Evolutionary conservation across 2,329 filamentous ascomycete species (phyloP), one percentile per base, ranked within the genome.

Genomic region (Epichloe aotearoae): DNA sequence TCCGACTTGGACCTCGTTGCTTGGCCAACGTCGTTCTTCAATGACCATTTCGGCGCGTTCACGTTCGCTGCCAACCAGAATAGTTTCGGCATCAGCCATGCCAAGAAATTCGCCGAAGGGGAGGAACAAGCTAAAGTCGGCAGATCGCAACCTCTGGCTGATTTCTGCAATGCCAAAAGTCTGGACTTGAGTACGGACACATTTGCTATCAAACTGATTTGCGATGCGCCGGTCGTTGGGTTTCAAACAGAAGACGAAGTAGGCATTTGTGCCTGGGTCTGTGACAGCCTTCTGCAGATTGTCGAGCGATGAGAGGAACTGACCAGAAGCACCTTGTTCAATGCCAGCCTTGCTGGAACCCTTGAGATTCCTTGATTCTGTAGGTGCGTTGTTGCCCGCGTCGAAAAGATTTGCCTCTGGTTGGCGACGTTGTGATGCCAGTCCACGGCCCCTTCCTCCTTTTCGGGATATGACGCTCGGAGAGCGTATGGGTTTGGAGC

Each of bases 181-280:
- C 63, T 97, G 91, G 1, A 98, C 79, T 64, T 98, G 93, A 11
- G 86, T 87, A 4, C 93, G 83, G 20, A 98, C 93, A 64, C 93
- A 98, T 68, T 97, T 97, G 77, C 89, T 96, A 67, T 98, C 93
- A 60, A 97, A 98, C 62, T 98, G 93, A 59, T 98, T 98, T 54
- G 93, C 91, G 57, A 98, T 98, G 47, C 93, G 83, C 49, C 93
- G 80, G 64, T 98, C 93, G 59, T 98, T 98, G 20, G 93, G 91
- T 69, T 98, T 98, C 56, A 98, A 70, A 62, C 93, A 98, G 68
- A 98, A 96, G 43, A 98, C 80, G 59, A 96, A 97, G 68, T 98
- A 98, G 1, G 86, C 80, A 61, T 98, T 98, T 11, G 89, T 86
- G 61, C 89, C 87, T 4, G 84, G 79, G 2, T 86, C 82, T 2